Conservation (phyloP, 441 rosid species). For the Hypseocharis bilobata region DNA sequence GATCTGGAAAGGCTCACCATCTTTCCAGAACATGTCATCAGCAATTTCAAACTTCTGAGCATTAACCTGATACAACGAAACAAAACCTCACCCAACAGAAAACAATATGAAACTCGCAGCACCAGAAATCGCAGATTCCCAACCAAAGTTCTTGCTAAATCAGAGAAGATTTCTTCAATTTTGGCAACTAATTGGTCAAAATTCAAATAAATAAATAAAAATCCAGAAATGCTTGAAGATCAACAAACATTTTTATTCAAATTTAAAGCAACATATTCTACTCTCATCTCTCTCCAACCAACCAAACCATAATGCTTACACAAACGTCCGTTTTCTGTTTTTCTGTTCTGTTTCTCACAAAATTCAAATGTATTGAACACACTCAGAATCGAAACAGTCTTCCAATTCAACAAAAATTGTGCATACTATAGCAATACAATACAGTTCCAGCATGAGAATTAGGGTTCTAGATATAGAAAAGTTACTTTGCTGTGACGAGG, state of each 20-base stretch:
- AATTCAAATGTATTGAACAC: background rate
- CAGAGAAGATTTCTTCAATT: background rate
- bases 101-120: background rate
- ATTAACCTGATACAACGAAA: constrained; percentile 22
- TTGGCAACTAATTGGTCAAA: background rate
- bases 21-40: constrained; percentile 75
- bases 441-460: background rate
- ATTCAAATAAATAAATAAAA: background rate
- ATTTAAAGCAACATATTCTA: background rate
- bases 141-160: background rate
- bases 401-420: background rate
- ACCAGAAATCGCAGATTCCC: background rate
- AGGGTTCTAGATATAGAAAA: background rate
- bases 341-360: background rate
- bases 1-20: constrained; percentile 55
- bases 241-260: no score
- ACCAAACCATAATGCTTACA: background rate
- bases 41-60: constrained; percentile 46
- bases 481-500: constrained; percentile 22
- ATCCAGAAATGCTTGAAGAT: no score
- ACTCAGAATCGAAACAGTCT: background rate
- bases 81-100: background rate
- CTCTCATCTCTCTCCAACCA: background rate
- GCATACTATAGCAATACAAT: background rate
- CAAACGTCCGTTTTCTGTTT: background rate